Base-by-base conservation (phyloP, 2,329 filamentous ascomycete species). In the Ophiostoma quercus region DNA sequence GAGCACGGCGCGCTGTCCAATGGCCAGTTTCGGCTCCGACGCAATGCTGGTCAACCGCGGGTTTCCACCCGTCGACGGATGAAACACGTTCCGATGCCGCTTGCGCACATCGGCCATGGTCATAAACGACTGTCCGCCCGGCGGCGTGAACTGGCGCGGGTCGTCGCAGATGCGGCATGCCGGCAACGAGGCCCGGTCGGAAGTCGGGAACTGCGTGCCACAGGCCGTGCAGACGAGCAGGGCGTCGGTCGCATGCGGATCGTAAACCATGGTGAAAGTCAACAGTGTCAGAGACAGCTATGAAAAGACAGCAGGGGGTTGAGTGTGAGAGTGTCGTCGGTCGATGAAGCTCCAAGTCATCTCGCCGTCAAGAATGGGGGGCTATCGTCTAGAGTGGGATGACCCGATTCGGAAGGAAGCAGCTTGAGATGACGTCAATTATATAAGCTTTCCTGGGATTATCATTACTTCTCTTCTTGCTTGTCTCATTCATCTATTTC, bases 91-190 rank as follows among this genome's bases (percentile, higher is more conserved):
- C 34, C 76, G 79, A 76, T 88, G 82, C 3, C 73, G 71, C 12
- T 75, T 74, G 25, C 79, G 79, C 32, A 87, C 75, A 0, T 79
- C 78, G 0, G 78, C 76, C 32, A 92, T 83, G 0, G 84, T 88
- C 0, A 87, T 90, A 80, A 91, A 93, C 29, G 81, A 78, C 79
- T 92, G 90, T 1, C 88, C 89, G 0, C 79, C 77, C 0, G 82
- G 81, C 0, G 89, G 89, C 0, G 91, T 87, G 75, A 85, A 92
- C 78, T 92, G 90, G 4, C 90, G 84, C 0, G 89, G 83, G 77
- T 92, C 90, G 77, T 92, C 89, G 79, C 90, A 93, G 73, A 92
- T 90, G 71, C 85, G 84, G 79, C 90, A 92, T 4, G 81, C 84
- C 69, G 79, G 82, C 62, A 87, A 79, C 37, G 81, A 75, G 14